Evolutionary conservation across 225 moss, liverwort and hornwort genomes (phyloP), one percentile per base, ranked within the genome.

Genomic region (Pseudisothecium myosuroides): DNA sequence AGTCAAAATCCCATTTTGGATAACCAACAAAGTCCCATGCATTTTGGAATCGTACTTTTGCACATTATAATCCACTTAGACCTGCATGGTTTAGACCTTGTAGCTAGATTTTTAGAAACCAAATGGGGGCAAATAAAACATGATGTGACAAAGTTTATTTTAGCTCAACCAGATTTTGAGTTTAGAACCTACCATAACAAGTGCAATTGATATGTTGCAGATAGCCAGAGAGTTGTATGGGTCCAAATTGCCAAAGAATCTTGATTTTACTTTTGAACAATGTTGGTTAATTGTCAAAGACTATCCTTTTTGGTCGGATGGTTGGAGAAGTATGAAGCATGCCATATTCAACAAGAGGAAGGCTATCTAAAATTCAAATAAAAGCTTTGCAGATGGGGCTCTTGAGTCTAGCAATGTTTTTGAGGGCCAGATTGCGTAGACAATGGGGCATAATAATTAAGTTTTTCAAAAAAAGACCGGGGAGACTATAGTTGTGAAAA

Each of bases 371-470:
- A 43, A 28, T 43, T 72, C 12, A 1, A 4, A 4, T 17, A 2
- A 34, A 1, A 64, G 15, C 32, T n/a, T 6, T 0, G 0, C n/a
- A 0, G 22, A 68, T 68, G 7, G n/a, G 0, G 0, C 23, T 68
- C 7, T 23, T 68, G 13, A 26, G 1, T 74, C 17, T 28, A 29
- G 3, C 0, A 43, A 0, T 1, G 1, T 31, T 1, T 0, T 11
- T 74, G 4, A 47, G 1, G 18, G 18, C 11, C 0, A 47, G 0
- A 47, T 4, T 31, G 2, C 0, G 47, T 0, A 17, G 3, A 41
- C 14, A 29, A 16, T 74, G 29, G 0, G 0, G 26, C 18, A 47
- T 74, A 4, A 2, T 18, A 47, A 29, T 41, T 7, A 14, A 41
- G 0, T 26, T 41, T 71, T 15, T 11, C 1, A 74, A 29, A 2